Base-by-base conservation (phyloP, 495 filamentous ascomycete species). In the Choiromyces venosus region DNA sequence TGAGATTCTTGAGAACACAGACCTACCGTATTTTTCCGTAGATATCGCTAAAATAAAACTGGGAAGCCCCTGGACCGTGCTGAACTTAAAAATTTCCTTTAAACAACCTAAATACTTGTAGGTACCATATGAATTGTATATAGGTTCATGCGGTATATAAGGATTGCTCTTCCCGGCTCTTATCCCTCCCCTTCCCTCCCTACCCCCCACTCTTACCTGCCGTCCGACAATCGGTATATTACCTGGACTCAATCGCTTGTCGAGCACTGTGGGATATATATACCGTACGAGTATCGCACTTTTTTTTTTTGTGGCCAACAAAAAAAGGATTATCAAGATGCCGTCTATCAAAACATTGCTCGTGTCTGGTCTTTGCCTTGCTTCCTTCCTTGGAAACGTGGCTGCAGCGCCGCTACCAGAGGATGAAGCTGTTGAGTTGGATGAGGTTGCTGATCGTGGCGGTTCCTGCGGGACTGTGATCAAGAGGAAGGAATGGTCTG, bases 401-500 rank as follows among this genome's bases (percentile, higher is more conserved):
- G 38, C 12, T 29, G 33, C 73, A 16, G 35, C 29, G 46, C 46
- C 46, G 25, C 46, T 25, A 65, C 75, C 46, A 52, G 37, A 12
- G 42, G 18, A 46, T 46, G 42, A 5, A 12, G 39, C 39, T 10
- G 40, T 0, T 6, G 40, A 44, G 4, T 18, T 18, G 8, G 14
- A 18, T 21, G 40, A 37, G 66, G 9, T 29, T 25, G 3, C 37
- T 66, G n/a, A n/a, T n/a, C n/a, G n/a, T 42, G 38, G 37, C 6
- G 38, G 37, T 19, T 9, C 12, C 1, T 76, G 76, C 61, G 40
- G 81, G 39, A 84, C 81, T 14, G 71, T 85, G 25, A 82, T 79
- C 8, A 78, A 85, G 37, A 82, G 86, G 68, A 83, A 83, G 44
- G 83, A 87, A 81, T 87, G 86, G 84, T 84, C 80, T 66, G 52